These are phyloP conservation scores for Cryoendolithus antarcticus DNA, from an alignment of 2,329 filamentous ascomycete species.

Conservation along the genomic window DNA sequence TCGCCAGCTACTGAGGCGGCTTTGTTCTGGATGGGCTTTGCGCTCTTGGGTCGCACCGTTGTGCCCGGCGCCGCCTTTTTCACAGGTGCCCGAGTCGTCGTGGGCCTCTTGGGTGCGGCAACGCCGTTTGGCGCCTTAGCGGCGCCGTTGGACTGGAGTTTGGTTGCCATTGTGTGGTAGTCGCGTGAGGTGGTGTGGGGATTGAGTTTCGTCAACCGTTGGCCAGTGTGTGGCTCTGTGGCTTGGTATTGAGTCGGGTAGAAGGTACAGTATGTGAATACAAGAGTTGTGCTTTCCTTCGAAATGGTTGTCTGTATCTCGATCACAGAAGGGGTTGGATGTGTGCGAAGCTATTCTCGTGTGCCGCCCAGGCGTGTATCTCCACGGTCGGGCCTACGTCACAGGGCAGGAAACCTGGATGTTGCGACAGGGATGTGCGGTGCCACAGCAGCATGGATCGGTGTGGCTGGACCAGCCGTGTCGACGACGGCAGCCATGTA, in stretches of 20 bases:
- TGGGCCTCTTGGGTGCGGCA: slow-evolving; percentile 10
- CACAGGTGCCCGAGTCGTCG: slow-evolving; percentile 10
- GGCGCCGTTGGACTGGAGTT: slow-evolving; percentile 15
- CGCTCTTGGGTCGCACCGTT: slow-evolving; percentile 9
- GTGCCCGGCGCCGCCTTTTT: slow-evolving; percentile 6
- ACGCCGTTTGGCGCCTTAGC: slow-evolving; percentile 14
- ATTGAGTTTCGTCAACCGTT: no score
- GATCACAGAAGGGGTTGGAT: background rate
- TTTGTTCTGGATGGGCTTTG: slow-evolving; percentile 19
- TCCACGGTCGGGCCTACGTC: no score
- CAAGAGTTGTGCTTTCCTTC: background rate
- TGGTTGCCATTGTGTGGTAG: slow-evolving; percentile 4
- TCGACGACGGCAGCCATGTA: no score
- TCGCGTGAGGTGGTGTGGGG: background rate
- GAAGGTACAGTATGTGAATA: background rate
- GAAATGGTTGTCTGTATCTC: no score
- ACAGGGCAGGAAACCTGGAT: no score
- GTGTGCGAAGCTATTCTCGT: no score
- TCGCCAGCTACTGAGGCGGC: slow-evolving; percentile 23
- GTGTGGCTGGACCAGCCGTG: no score
- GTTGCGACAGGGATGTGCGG: no score
- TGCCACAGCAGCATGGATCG: no score
- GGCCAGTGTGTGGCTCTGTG: no score
- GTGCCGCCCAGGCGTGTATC: no score
- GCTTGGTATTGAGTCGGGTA: background rate